These are phyloP conservation scores for Novymonas esmeraldas DNA, from an alignment of 208 protist species.

Conservation along the genomic window DNA sequence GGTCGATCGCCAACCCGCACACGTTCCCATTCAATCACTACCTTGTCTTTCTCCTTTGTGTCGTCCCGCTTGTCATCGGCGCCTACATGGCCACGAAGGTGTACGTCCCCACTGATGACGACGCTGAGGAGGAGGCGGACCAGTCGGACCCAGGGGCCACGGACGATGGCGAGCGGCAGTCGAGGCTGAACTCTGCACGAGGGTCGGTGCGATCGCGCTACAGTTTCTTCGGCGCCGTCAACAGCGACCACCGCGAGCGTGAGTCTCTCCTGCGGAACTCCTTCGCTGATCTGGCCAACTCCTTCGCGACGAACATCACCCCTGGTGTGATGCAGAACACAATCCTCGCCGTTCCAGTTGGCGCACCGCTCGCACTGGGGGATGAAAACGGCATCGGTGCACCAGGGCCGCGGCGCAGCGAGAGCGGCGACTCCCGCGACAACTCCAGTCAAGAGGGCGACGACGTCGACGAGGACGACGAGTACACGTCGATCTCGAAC, in stretches of 20 bases:
- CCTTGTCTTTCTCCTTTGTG: conserved; percentile 61
- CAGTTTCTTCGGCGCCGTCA: conserved; percentile 22
- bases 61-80: conserved; percentile 48
- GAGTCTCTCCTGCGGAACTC: conserved; percentile 44
- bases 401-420: neutral
- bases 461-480: conserved; percentile 18
- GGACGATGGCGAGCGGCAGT: conserved; percentile 1
- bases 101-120: conserved; percentile 11
- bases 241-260: conserved; percentile 8
- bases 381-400: neutral
- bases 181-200: neutral
- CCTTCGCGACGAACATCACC: conserved; percentile 45
- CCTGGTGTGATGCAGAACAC: conserved; percentile 35
- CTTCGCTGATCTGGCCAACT: conserved; percentile 48
- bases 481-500: conserved; percentile 3
- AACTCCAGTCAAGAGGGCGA: conserved; percentile 32
- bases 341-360: conserved; percentile 28
- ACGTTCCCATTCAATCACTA: conserved; percentile 78
- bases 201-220: conserved; percentile 20
- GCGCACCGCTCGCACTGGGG: neutral
- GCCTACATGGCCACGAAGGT: conserved; percentile 24
- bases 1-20: conserved; percentile 53
- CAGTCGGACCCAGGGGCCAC: neutral
- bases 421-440: conserved; percentile 23
- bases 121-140: conserved; percentile 15